A percentile compares a stretch with the other conserved stretches of the same genome.
Conservation (phyloP, 1,139 yeast genomes). For the Candida sanyaensis region DNA sequence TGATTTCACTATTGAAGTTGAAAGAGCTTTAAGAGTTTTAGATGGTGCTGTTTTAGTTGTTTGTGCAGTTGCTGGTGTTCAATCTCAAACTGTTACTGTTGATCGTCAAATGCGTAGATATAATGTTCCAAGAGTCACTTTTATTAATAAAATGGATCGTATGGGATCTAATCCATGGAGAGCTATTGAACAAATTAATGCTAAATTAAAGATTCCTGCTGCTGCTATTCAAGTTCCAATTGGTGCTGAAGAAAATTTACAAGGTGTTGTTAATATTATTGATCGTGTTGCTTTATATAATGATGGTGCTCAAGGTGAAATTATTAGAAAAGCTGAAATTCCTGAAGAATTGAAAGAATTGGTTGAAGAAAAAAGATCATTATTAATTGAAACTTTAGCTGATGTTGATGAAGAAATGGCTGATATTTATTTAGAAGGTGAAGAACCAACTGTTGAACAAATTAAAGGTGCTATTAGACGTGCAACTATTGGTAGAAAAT, state of each 20-base stretch:
- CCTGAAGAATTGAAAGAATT: constrained; percentile 76
- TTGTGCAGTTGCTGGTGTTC: constrained; percentile 98
- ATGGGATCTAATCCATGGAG: constrained; percentile 98
- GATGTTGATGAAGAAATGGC: constrained; percentile 98
- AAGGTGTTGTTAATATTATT: constrained; percentile 90
- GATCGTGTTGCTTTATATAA: constrained; percentile 85
- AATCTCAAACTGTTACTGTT: constrained; percentile 96
- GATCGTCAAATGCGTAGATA: constrained; percentile 99
- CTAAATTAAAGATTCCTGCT: constrained; percentile 87
- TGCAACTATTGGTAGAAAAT: constrained; percentile 93
- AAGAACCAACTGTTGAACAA: constrained; percentile 81
- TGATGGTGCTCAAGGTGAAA: constrained; percentile 93
- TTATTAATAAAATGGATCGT: constrained; percentile 97
- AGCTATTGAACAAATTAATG: constrained; percentile 88
- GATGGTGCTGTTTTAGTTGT: constrained; percentile 98
- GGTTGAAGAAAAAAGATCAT: constrained; percentile 79
- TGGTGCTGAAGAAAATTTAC: constrained; percentile 82
- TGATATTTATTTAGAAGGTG: constrained; percentile 86
- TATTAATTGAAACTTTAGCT: constrained; percentile 89
- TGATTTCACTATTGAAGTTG: constrained; percentile 98
- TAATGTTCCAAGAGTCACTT: constrained; percentile 94
- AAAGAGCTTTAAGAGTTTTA: constrained; percentile 91
- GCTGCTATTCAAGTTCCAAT: constrained; percentile 98
- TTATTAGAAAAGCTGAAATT: constrained; percentile 57
- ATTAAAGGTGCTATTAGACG: constrained; percentile 88